Evolutionary conservation across 805 yeast species (phyloP).

Genomic region (Suhomyces sp.): DNA sequence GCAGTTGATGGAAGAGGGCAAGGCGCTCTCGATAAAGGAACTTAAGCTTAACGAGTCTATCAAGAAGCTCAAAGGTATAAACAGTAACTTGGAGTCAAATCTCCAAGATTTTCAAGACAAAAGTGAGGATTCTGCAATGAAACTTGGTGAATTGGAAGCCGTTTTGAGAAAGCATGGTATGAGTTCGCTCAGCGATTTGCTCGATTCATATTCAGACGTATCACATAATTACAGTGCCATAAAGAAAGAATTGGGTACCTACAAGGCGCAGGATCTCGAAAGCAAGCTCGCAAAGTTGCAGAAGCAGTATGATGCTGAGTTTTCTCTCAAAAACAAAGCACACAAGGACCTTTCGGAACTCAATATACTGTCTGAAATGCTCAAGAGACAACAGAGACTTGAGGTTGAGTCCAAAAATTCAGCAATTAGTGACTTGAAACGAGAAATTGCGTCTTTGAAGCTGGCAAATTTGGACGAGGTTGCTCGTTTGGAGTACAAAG

Average conservation of each 20-base stretch:
- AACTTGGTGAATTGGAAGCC: conserved; percentile 39
- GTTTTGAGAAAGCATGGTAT: conserved; percentile 26
- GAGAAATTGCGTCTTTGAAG: conserved; percentile 31
- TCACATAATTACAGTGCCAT: conserved; percentile 12
- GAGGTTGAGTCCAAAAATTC: conserved; percentile 33
- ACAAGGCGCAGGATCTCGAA: conserved; percentile 22
- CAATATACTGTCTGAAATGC: conserved; percentile 32
- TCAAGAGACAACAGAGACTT: conserved; percentile 28
- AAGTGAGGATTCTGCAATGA: conserved; percentile 28
- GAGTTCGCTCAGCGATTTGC: conserved; percentile 27
- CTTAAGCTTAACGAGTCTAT: conserved; percentile 63
- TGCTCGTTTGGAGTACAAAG: conserved; percentile 59
- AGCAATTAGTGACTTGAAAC: conserved; percentile 28
- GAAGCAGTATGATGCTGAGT: conserved; percentile 21
- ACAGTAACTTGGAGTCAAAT: conserved; percentile 28
- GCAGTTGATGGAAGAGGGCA: conserved; percentile 73
- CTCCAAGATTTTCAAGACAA: conserved; percentile 28
- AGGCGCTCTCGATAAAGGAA: conserved; percentile 67
- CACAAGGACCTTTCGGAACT: conserved; percentile 27
- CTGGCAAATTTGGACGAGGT: conserved; percentile 34
- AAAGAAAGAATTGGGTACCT: conserved; percentile 16
- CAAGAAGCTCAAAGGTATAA: conserved; percentile 49
- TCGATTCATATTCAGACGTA: conserved; percentile 16
- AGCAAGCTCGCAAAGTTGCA: conserved; percentile 23
- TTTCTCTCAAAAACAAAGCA: conserved; percentile 16